Conservation (phyloP, 2,329 filamentous ascomycete species). For the Fusarium zealandicum region DNA sequence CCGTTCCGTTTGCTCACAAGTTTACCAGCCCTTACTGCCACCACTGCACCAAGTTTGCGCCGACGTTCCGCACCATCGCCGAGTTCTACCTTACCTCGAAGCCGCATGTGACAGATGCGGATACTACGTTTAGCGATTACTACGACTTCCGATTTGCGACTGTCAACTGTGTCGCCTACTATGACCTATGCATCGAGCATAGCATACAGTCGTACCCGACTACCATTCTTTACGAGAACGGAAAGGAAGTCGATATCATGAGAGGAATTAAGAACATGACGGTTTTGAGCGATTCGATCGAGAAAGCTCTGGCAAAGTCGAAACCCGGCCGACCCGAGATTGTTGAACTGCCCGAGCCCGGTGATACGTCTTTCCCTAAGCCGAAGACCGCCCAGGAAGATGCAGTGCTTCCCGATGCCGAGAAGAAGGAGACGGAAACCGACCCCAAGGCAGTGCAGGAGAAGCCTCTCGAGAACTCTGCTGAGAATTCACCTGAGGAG, state of each 20-base stretch:
- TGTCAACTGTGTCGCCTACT: conserved; percentile 85
- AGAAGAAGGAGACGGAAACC: conserved; percentile 28
- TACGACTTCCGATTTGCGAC: conserved; percentile 90
- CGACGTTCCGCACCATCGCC: conserved; percentile 89
- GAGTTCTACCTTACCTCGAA: conserved; percentile 94
- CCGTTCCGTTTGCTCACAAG: conserved; percentile 27
- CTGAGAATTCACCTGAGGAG: conserved; percentile 27
- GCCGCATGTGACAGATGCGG: conserved; percentile 64
- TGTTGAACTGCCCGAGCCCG: conserved; percentile 74
- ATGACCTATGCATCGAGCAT: conserved; percentile 76
- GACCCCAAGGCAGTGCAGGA: conserved; percentile 48
- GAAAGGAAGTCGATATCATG: conserved; percentile 68
- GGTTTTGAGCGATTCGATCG: conserved; percentile 73
- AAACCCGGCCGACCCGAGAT: conserved; percentile 78
- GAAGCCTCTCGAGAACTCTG: conserved; percentile 18
- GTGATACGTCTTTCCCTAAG: conserved; percentile 60
- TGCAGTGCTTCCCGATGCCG: conserved; percentile 16
- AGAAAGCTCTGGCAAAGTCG: conserved; percentile 77
- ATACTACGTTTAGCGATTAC: conserved; percentile 74
- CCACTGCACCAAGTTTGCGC: conserved; percentile 82
- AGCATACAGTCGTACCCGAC: conserved; percentile 76
- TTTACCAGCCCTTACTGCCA: conserved; percentile 63
- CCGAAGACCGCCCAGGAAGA: conserved; percentile 14
- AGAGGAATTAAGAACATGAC: conserved; percentile 73
- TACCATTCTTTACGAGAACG: conserved; percentile 81